Evolutionary conservation across 306 rosid genomes (phyloP).

Genomic region (Fagus crenata): DNA sequence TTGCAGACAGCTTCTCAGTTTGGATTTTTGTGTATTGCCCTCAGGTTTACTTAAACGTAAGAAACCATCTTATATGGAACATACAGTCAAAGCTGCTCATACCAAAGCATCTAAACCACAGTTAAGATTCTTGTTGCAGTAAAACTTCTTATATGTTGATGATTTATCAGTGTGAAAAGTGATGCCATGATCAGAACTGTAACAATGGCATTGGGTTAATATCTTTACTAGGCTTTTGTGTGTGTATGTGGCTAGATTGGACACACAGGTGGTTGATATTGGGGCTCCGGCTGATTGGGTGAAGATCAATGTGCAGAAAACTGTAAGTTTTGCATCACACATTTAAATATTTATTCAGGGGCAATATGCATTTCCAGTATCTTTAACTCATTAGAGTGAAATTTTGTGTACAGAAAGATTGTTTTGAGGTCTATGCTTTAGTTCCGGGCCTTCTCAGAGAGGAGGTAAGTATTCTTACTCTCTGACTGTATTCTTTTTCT

Average conservation of each 20-base stretch:
- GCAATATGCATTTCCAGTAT: slow-evolving; percentile 1
- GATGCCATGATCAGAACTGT: slow-evolving; percentile 15
- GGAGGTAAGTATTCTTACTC: slow-evolving; percentile 57
- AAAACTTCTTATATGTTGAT: slow-evolving; percentile 8
- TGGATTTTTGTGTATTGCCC: slow-evolving; percentile 25
- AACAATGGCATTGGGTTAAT: slow-evolving; percentile 17
- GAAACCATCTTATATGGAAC: slow-evolving; percentile 73
- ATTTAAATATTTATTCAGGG: slow-evolving; percentile 14
- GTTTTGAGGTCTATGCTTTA: slow-evolving; percentile 93
- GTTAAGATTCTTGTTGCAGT: slow-evolving; percentile 52
- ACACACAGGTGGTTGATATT: slow-evolving; percentile 68
- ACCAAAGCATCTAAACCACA: slow-evolving; percentile 78
- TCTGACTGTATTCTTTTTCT: not conserved
- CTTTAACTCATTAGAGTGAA: slow-evolving; percentile 20
- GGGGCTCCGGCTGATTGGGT: slow-evolving; percentile 99
- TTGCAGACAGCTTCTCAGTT: slow-evolving; percentile 19
- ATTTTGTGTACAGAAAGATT: slow-evolving; percentile 74
- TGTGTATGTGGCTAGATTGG: slow-evolving; percentile 59
- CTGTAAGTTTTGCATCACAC: slow-evolving; percentile 53
- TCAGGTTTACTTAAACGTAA: slow-evolving; percentile 84
- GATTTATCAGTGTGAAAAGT: slow-evolving; percentile 22
- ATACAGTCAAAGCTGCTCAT: slow-evolving; percentile 66
- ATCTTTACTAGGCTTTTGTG: slow-evolving; percentile 34
- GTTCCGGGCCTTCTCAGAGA: slow-evolving; percentile 99
- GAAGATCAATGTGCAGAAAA: slow-evolving; percentile 88